Percentiles rank a stretch among this genome's conserved stretches.
Conservation (phyloP, 768 basidiomycete genomes). For the Plicaturopsis crispa region DNA sequence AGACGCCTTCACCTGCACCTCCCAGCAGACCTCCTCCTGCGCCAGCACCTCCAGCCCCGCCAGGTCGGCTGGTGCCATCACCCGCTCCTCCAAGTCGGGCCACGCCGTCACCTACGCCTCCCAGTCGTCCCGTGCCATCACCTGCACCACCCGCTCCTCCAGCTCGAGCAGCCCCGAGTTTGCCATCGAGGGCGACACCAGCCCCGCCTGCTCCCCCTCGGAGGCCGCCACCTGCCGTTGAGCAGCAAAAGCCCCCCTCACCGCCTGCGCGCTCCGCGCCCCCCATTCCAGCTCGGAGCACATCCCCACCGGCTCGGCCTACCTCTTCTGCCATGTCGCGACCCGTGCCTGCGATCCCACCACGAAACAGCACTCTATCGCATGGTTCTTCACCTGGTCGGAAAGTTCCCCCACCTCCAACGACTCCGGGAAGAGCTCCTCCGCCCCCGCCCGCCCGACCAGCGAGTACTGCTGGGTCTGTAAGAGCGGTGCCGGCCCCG, state of each 20-base stretch:
- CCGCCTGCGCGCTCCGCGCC: slow-evolving; percentile 18
- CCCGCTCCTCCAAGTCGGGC: slow-evolving; percentile 16
- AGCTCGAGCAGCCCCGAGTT: slow-evolving; percentile 7
- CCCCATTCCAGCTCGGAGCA: slow-evolving; percentile 17
- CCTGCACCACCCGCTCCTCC: slow-evolving; percentile 22
- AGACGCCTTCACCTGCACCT: slow-evolving; percentile 14
- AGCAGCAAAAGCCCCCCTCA: slow-evolving; percentile 12
- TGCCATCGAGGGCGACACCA: slow-evolving; percentile 28
- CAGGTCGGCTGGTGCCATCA: too few relatives aligned
- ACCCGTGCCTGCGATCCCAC: slow-evolving; percentile 22
- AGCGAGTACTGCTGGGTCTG: too few relatives aligned
- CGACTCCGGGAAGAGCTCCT: slow-evolving; percentile 26
- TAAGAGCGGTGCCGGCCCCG: too few relatives aligned
- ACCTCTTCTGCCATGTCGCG: slow-evolving; percentile 15
- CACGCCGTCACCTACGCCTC: slow-evolving; percentile 12
- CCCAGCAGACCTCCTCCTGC: slow-evolving; percentile 24
- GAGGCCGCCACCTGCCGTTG: slow-evolving; percentile 16
- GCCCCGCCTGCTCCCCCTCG: slow-evolving; percentile 26
- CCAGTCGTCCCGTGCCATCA: slow-evolving; percentile 11
- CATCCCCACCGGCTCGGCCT: slow-evolving; percentile 24
- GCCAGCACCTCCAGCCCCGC: slow-evolving; percentile 24
- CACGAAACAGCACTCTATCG: slow-evolving; percentile 18
- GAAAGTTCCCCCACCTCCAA: slow-evolving; percentile 27
- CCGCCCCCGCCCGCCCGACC: slow-evolving; percentile 36
- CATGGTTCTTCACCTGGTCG: slow-evolving; percentile 24